These are phyloP conservation scores for Oryza longistaminata DNA, from an alignment of 176 grass and related monocot species.

Conservation along the genomic window DNA sequence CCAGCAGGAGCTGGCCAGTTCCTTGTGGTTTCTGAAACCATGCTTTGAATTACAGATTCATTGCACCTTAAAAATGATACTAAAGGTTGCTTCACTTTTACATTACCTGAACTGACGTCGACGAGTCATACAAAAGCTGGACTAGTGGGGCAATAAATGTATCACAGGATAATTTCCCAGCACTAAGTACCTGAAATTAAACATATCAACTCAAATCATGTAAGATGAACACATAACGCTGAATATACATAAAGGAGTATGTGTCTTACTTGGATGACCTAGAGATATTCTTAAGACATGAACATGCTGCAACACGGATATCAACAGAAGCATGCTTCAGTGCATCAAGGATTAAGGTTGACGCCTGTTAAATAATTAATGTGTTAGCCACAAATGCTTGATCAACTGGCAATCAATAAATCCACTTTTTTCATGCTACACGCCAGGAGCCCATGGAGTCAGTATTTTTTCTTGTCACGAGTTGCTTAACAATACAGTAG, in stretches of 20 bases:
- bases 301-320: constrained; percentile 84
- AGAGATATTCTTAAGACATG: constrained; percentile 93
- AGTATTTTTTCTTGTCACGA: neutral
- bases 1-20: neutral
- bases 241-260: constrained; percentile 28
- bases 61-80: constrained; percentile 5
- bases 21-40: neutral
- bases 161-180: constrained; percentile 74
- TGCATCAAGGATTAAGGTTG: constrained; percentile 73
- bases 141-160: constrained; percentile 60
- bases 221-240: constrained; percentile 31
- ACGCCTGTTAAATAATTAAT: constrained; percentile 50
- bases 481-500: constrained; percentile 25
- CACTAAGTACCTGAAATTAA: constrained; percentile 79
- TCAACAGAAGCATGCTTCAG: constrained; percentile 81
- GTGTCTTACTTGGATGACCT: constrained; percentile 75
- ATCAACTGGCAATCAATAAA: constrained; percentile 7
- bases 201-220: constrained; percentile 37
- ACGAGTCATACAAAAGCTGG: constrained; percentile 80
- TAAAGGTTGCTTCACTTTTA: constrained; percentile 36
- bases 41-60: neutral
- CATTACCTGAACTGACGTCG: constrained; percentile 82
- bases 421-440: constrained; percentile 9
- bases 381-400: constrained; percentile 27
- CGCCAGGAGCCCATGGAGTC: neutral